Evolutionary conservation across 2,329 filamentous ascomycete genomes (phyloP), one percentile per base, ranked within the genome.

Genomic region (Sporothrix humicola): DNA sequence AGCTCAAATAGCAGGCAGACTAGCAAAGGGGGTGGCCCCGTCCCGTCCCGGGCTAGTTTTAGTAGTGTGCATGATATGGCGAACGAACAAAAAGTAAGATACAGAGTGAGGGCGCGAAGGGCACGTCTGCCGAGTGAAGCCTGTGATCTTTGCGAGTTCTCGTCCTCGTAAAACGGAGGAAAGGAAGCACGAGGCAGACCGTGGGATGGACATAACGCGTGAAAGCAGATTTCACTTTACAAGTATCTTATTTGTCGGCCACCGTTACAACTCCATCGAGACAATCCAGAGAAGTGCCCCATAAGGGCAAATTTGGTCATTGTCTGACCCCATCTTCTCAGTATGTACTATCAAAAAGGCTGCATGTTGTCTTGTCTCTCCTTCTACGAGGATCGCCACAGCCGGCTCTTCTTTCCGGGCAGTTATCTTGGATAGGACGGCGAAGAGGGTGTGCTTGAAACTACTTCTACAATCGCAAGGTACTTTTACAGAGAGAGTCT

Each of bases 1-100:
- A 26, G 3, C 23, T 26, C 23, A 26, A 26, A 42, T 66, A 48
- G 46, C 12, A 48, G n/a, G 42, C 5, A 48, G 9, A 26, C 61
- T 66, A 66, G 42, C 61, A 66, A 66, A 23, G 20, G 61, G 61
- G 61, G 20, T 31, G 44, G 20, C 48, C 66, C 50, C 68, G 68
- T 70, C 68, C 68, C 68, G 68, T 58, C 68, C 68, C 68, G 68
- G 68, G 48, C 23, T 69, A 69, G 50, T 48, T n/a, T 17, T 46
- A 2, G 63, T 31, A 50, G 44, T 52, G 23, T 52, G 31, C 31
- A 37, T 37, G 31, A n/a, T n/a, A n/a, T n/a, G n/a, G n/a, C n/a
- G n/a, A n/a, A n/a, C 17, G 23, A 8, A 13, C 26, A 65, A 46
- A 44, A 7, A 10, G 3, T 12, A 15, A 61, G 23, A 20, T 15